Conservation (phyloP, 2,329 filamentous ascomycete genomes). For the Cytospora schulzeri region DNA sequence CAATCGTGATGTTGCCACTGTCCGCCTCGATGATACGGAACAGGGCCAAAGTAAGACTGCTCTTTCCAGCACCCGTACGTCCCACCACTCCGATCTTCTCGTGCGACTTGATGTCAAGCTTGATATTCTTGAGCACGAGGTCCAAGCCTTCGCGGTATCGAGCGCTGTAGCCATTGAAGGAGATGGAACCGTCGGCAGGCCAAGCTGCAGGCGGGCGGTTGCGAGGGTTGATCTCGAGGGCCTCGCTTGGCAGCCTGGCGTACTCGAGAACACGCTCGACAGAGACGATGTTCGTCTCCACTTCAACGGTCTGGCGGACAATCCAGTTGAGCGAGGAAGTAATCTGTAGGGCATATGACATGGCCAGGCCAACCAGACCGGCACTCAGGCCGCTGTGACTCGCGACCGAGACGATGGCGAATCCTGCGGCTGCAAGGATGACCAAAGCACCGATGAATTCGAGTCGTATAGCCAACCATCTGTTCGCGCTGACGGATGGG, state of each 20-base stretch:
- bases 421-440: constrained; percentile 82
- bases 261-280: constrained; percentile 98
- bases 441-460: constrained; percentile 96
- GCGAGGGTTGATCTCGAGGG: constrained; percentile 88
- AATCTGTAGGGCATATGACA: constrained; percentile 97
- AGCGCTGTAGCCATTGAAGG: constrained; percentile 92
- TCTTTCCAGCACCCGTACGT: constrained; percentile 94
- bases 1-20: constrained; percentile 83
- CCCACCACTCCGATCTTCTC: constrained; percentile 99
- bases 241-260: constrained; percentile 85
- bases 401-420: constrained; percentile 79
- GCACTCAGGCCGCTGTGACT: constrained; percentile 63
- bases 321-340: constrained; percentile 99
- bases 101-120: constrained; percentile 87
- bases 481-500: constrained; percentile 89
- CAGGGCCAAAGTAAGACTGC: constrained; percentile 84
- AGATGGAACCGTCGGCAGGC: constrained; percentile 85
- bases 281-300: constrained; percentile 99
- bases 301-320: constrained; percentile 95
- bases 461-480: constrained; percentile 92
- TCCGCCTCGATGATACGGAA: constrained; percentile 94
- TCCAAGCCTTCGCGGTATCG: constrained; percentile 89
- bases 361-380: constrained; percentile 85
- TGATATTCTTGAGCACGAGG: constrained; percentile 90
- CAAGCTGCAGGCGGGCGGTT: constrained; percentile 85